These are phyloP conservation scores for Adansonia gregorii DNA, from an alignment of 441 rosid species.

Conservation along the genomic window DNA sequence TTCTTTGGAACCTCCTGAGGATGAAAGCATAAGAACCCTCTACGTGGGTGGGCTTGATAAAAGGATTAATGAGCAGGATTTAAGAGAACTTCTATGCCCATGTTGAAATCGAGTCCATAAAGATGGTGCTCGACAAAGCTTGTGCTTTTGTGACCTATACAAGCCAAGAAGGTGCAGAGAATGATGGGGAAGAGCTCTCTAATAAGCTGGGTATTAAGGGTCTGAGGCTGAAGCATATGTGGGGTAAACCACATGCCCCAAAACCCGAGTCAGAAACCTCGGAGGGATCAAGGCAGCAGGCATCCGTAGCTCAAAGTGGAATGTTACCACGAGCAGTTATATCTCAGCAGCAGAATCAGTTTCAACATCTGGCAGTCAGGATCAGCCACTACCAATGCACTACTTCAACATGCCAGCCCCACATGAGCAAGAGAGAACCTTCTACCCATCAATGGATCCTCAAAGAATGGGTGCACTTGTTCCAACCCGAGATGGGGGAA, in stretches of 20 bases:
- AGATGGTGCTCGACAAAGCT: conserved; percentile 82
- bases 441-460: background rate
- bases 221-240: background rate
- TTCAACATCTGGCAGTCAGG: background rate
- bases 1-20: conserved; percentile 86
- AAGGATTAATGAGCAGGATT: conserved; percentile 78
- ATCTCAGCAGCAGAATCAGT: conserved; percentile 1
- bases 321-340: background rate
- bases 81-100: conserved; percentile 82
- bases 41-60: conserved; percentile 89
- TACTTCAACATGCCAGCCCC: background rate
- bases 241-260: background rate
- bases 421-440: background rate
- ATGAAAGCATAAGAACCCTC: conserved; percentile 84
- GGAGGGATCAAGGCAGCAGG: conserved; percentile 50
- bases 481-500: background rate
- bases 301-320: conserved; percentile 63
- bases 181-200: background rate
- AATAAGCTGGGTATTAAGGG: background rate
- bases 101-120: conserved; percentile 31
- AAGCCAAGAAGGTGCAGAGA: background rate
- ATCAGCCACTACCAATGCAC: background rate
- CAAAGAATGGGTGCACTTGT: background rate
- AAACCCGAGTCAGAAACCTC: background rate
- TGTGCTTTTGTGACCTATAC: background rate